Conservation (phyloP, 306 rosid genomes). For the Cucurbita moschata region DNA sequence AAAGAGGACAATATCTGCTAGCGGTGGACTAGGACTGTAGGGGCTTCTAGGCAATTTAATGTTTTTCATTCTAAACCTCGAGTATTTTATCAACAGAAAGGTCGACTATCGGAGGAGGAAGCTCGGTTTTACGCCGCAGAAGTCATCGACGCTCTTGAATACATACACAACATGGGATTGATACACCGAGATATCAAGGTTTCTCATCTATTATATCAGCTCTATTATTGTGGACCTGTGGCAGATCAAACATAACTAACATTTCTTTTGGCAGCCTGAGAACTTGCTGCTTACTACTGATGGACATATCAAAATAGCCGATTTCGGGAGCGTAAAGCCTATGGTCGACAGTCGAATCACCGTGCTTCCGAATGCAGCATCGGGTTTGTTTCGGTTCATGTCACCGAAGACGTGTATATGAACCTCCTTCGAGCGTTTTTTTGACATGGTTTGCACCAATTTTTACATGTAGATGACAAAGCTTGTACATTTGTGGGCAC, state of each 20-base stretch:
- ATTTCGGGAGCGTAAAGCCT: constrained; percentile 98
- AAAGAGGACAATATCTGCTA: too few relatives aligned
- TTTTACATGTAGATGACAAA: constrained; percentile 53
- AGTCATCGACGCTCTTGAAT: constrained; percentile 92
- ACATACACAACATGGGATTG: constrained; percentile 87
- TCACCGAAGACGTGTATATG: constrained; percentile 2
- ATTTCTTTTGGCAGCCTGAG: constrained; percentile 70
- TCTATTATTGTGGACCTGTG: constrained; percentile 12
- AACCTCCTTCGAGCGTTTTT: constrained; percentile 9
- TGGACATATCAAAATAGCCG: constrained; percentile 93
- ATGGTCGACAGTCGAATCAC: constrained; percentile 89
- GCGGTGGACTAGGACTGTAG: too few relatives aligned
- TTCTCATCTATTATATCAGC: constrained; percentile 13
- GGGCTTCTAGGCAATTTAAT: neutral
- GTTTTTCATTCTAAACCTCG: neutral
- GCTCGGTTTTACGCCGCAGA: constrained; percentile 93
- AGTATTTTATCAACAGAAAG: constrained; percentile 56
- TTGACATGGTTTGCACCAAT: constrained; percentile 4
- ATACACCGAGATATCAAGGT: constrained; percentile 99
- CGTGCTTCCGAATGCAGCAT: constrained; percentile 97
- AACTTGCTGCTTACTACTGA: constrained; percentile 77
- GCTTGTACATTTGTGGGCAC: constrained; percentile 99
- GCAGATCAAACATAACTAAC: constrained; percentile 10
- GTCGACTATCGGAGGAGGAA: constrained; percentile 69
- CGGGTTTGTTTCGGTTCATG: constrained; percentile 38